phyloP scores from a whole-genome alignment of 1,139 yeast species.

The Groenewaldozyma auringiensis region DNA sequence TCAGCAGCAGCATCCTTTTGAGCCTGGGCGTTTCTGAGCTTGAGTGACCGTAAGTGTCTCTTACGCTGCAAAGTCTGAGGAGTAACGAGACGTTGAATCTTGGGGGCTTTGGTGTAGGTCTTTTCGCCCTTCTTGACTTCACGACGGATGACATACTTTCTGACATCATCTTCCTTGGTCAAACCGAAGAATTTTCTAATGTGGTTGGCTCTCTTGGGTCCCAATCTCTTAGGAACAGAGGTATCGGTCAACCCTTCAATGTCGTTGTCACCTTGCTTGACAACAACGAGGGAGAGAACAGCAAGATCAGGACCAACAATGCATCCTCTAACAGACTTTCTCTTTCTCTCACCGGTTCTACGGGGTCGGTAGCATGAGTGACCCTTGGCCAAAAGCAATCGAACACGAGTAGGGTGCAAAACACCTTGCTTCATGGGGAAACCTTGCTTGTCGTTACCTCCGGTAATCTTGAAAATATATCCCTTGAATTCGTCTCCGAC shows the following conservation, averaged over 20 bases:
- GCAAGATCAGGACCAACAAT: constrained; percentile 97
- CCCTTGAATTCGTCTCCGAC: constrained; percentile 99
- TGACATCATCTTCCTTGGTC: constrained; percentile 93
- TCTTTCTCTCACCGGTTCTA: constrained; percentile 99
- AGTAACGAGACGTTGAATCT: constrained; percentile 98
- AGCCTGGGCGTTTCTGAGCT: constrained; percentile 95
- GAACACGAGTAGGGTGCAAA: constrained; percentile 99
- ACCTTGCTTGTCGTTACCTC: constrained; percentile 99
- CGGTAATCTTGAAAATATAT: constrained; percentile 96
- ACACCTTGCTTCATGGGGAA: constrained; percentile 99
- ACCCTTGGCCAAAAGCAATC: constrained; percentile 87
- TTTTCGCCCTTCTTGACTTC: constrained; percentile 97
- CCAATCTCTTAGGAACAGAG: constrained; percentile 96
- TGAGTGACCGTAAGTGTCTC: constrained; percentile 92
- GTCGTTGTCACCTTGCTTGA: constrained; percentile 95
- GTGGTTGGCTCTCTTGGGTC: constrained; percentile 99
- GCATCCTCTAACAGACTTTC: constrained; percentile 99
- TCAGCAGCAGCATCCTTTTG: constrained; percentile 99
- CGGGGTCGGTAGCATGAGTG: constrained; percentile 99
- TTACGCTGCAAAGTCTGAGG: constrained; percentile 99
- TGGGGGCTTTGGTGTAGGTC: constrained; percentile 99
- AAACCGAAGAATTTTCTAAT: constrained; percentile 99
- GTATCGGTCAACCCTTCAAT: constrained; percentile 93
- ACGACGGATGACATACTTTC: constrained; percentile 96
- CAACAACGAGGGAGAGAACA: constrained; percentile 85